These are phyloP conservation scores for Mycena chlorophos DNA, from an alignment of 768 basidiomycete species.

Conservation along the genomic window DNA sequence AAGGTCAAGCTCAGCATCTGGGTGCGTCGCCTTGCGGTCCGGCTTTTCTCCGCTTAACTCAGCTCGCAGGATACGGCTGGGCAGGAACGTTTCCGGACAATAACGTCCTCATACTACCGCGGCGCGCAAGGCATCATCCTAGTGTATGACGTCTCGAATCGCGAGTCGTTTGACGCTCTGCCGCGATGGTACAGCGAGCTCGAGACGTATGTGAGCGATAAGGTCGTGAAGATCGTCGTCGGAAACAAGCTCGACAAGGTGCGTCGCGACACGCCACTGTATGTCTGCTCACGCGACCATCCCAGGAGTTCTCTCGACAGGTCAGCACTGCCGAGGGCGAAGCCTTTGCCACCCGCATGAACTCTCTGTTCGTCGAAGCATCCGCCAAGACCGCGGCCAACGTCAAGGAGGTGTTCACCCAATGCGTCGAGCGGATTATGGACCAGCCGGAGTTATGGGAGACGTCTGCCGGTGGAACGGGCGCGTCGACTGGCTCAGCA, in stretches of 20 bases:
- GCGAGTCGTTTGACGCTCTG: constrained; percentile 93
- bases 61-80: constrained; percentile 84
- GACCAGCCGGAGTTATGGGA: constrained; percentile 85
- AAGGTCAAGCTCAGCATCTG: constrained; percentile 95
- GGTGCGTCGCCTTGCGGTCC: constrained; percentile 52
- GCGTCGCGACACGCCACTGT: constrained; percentile 1
- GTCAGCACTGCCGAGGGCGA: constrained; percentile 78
- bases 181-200: constrained; percentile 91
- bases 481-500: constrained; percentile 5
- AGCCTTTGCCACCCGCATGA: constrained; percentile 79
- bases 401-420: constrained; percentile 70
- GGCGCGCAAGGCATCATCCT: constrained; percentile 84
- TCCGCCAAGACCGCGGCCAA: constrained; percentile 89
- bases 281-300: background rate
- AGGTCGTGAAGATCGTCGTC: constrained; percentile 92
- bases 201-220: constrained; percentile 85
- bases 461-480: constrained; percentile 11
- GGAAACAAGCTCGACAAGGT: constrained; percentile 95
- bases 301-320: constrained; percentile 86
- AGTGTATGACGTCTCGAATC: constrained; percentile 96
- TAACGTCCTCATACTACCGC: constrained; percentile 94
- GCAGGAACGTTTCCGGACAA: constrained; percentile 94
- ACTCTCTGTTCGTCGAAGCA: constrained; percentile 86
- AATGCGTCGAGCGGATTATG: constrained; percentile 79
- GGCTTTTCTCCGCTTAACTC: background rate